phyloP scores from a whole-genome alignment of 2,329 filamentous ascomycete genomes.

The Rhexocercosporidium sp. region DNA sequence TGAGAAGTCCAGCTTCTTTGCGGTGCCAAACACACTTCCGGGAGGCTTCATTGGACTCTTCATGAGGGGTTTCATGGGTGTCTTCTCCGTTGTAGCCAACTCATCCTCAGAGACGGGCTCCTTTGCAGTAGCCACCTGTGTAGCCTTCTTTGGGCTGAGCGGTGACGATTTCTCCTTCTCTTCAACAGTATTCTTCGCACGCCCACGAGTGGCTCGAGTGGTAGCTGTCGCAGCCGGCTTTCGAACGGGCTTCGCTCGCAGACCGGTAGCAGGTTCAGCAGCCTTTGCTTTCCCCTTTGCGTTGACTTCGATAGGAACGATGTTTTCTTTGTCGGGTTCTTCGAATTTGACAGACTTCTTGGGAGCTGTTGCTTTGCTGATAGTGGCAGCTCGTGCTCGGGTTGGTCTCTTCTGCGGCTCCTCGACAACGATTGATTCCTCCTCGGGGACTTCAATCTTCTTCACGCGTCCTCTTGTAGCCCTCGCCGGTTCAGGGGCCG shows the following conservation, averaged over 20 bases:
- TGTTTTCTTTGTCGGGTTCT: constrained; percentile 66
- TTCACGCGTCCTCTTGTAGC: constrained; percentile 37
- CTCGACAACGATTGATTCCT: constrained; percentile 39
- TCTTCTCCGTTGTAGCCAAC: constrained; percentile 57
- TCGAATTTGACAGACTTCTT: constrained; percentile 70
- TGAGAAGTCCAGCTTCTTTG: constrained; percentile 46
- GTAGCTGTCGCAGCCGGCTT: constrained; percentile 45
- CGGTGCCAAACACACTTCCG: constrained; percentile 39
- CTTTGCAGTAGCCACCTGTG: constrained; percentile 54
- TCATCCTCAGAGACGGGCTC: constrained; percentile 64
- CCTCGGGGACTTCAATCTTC: constrained; percentile 33
- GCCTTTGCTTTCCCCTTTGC: constrained; percentile 46
- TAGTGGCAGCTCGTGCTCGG: constrained; percentile 44
- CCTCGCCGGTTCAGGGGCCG: constrained; percentile 30
- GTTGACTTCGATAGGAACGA: constrained; percentile 51
- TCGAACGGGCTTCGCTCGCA: constrained; percentile 55
- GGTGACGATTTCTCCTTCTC: constrained; percentile 52
- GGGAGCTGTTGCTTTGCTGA: constrained; percentile 50
- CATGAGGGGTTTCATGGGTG: constrained; percentile 57
- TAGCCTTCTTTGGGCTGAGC: constrained; percentile 69
- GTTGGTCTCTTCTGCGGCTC: constrained; percentile 46
- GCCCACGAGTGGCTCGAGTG: constrained; percentile 40
- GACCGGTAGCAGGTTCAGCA: constrained; percentile 44
- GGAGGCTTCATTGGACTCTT: constrained; percentile 61
- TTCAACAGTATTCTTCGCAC: constrained; percentile 40